Evolutionary conservation across 768 basidiomycete species (phyloP), one percentile per base, ranked within the genome.

Genomic region (Leccinum incarnatum): DNA sequence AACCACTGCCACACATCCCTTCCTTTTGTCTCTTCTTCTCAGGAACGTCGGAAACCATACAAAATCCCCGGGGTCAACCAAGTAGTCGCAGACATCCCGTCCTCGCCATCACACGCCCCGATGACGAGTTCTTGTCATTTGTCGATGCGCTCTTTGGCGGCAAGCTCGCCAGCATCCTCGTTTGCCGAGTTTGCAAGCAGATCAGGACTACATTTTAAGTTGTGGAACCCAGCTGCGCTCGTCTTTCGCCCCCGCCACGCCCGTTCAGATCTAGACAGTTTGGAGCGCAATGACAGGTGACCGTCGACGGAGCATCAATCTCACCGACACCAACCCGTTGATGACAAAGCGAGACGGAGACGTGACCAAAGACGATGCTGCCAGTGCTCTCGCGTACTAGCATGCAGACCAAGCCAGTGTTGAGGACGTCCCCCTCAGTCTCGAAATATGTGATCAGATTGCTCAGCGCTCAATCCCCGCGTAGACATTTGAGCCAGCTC

Each of bases 131-230:
- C 30, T 69, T 81, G 5, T 86, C 94, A 0, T 89, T 96, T 62
- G 83, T 90, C 7, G 94, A 97, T 73, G 90, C 91, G 78, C 79
- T 97, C 56, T 98, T 97, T 67, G 91, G 91, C 32, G 95, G 95
- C 5, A 83, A 85, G 66, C 80, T 98, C 52, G 87, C 93, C 7
- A 92, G 89, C 75, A 88, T 96, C 69, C 88, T 98, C 51, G 89
- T 98, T 3, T 98, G 95, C 71, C 93, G 94, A 64, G 84, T 85
- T 58, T 98, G 95, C 83, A 95, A 96, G 72, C 86, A 92, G 64
- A 75, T 91, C 55, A 66, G 67, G 1, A 67, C 69, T 11, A 70
- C 74, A 0, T 50, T 71, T 30, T 62, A 61, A 25, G 62, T 59
- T 7, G 67, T 40, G 9, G 60, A 50, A 47, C 77, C 76, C 74